These are phyloP conservation scores for Fusarium newnesense DNA, from an alignment of 2,329 filamentous ascomycete species.

Conservation along the genomic window DNA sequence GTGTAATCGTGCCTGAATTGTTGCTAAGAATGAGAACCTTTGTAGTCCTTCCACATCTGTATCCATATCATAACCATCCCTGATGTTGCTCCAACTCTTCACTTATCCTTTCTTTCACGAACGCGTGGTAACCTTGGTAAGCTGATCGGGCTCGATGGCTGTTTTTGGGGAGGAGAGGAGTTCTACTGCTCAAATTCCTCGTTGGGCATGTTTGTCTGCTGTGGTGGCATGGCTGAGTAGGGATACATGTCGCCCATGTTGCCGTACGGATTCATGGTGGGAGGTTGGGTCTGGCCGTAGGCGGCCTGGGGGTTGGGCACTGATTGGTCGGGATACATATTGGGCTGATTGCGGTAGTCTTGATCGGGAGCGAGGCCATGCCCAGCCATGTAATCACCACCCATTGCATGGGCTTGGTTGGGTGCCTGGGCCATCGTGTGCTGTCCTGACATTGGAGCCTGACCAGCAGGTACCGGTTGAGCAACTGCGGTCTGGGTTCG, in stretches of 20 bases:
- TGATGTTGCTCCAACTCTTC: background rate
- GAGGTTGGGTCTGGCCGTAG: slow-evolving; percentile 80
- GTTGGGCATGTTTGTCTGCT: slow-evolving; percentile 73
- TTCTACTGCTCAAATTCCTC: slow-evolving; percentile 57
- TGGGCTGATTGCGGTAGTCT: slow-evolving; percentile 81
- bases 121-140: no score
- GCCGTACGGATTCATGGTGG: slow-evolving; percentile 71
- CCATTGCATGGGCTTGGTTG: slow-evolving; percentile 69
- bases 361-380: slow-evolving; percentile 75
- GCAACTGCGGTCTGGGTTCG: slow-evolving; percentile 63
- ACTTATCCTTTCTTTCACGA: background rate
- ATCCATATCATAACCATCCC: background rate
- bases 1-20: background rate
- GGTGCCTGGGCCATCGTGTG: slow-evolving; percentile 64
- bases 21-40: background rate
- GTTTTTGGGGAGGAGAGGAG: background rate
- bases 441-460: slow-evolving; percentile 63
- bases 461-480: slow-evolving; percentile 59
- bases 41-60: background rate
- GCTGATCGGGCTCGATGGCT: background rate
- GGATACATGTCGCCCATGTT: slow-evolving; percentile 87
- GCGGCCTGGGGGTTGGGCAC: slow-evolving; percentile 76
- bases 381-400: slow-evolving; percentile 70
- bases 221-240: slow-evolving; percentile 82
- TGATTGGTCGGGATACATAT: slow-evolving; percentile 85